Percentiles rank a stretch among this genome's conserved stretches.
These are phyloP conservation scores for Karstenula rhodostoma DNA, from an alignment of 2,329 filamentous ascomycete species.

Conservation along the genomic window DNA sequence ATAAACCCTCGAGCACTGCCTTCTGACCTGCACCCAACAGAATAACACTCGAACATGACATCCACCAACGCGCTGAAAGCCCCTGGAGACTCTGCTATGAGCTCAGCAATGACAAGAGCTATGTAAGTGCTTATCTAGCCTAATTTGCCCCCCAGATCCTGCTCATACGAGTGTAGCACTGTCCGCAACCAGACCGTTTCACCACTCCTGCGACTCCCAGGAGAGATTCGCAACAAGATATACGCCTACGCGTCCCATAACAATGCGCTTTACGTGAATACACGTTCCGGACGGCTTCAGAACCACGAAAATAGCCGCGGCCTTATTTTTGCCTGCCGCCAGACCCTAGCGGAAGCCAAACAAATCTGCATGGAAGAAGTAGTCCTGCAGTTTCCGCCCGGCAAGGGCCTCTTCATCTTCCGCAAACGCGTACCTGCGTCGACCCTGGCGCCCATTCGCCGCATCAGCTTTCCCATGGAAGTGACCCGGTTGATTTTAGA, in stretches of 20 bases:
- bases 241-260: not conserved
- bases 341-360: not conserved
- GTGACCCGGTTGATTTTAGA: too few relatives aligned
- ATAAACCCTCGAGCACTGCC: too few relatives aligned
- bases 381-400: not conserved
- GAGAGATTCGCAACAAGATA: slow-evolving; percentile 15
- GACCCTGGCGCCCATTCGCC: not conserved
- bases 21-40: too few relatives aligned
- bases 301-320: too few relatives aligned
- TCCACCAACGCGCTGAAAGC: too few relatives aligned
- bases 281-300: too few relatives aligned
- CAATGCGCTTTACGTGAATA: too few relatives aligned
- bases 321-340: not conserved
- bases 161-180: not conserved
- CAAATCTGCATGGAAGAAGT: not conserved
- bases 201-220: slow-evolving; percentile 11
- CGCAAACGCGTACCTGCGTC: not conserved
- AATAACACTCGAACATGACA: too few relatives aligned
- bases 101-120: not conserved
- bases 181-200: not conserved
- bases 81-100: too few relatives aligned
- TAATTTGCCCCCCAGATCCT: not conserved
- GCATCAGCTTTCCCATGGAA: too few relatives aligned
- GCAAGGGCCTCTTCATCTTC: too few relatives aligned
- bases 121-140: not conserved